Percentiles rank a stretch among this genome's conserved stretches.
Evolutionary conservation across 768 basidiomycete genomes (phyloP).

Genomic region (Rhizopogon sp.): DNA sequence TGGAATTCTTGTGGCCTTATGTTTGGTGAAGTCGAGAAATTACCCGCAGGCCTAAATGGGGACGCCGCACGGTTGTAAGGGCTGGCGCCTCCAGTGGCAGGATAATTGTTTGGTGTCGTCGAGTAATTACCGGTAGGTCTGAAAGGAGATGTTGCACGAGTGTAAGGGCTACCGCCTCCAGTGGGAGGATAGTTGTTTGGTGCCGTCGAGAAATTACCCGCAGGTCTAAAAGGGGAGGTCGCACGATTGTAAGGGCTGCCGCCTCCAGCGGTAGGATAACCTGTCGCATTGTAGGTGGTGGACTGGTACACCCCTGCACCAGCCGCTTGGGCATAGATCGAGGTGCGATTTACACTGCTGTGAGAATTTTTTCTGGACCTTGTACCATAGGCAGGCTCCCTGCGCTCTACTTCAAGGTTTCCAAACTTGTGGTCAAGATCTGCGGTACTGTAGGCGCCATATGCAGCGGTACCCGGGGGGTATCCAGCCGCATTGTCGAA

Average conservation of each 20-base stretch:
- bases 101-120: conserved; percentile 45
- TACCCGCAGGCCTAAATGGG: conserved; percentile 26
- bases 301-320: conserved; percentile 16
- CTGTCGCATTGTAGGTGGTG: conserved; percentile 21
- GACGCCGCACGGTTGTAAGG: conserved; percentile 29
- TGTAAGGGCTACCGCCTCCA: conserved; percentile 19
- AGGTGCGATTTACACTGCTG: conserved; percentile 29
- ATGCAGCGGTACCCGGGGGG: conserved; percentile 15
- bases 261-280: conserved; percentile 24
- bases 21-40: conserved; percentile 42
- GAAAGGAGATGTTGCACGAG: conserved; percentile 32
- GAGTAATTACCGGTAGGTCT: conserved; percentile 26
- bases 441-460: conserved; percentile 17
- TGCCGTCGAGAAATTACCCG: conserved; percentile 31
- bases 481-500: conserved; percentile 35
- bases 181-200: conserved; percentile 36
- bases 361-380: conserved; percentile 45
- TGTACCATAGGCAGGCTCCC: conserved; percentile 24
- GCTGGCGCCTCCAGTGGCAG: conserved; percentile 17
- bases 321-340: conserved; percentile 10
- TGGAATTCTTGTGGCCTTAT: conserved; percentile 41
- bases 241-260: conserved; percentile 26
- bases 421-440: conserved; percentile 38
- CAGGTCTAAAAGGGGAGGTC: conserved; percentile 27
- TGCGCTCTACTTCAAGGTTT: conserved; percentile 26